Evolutionary conservation across 805 yeast genomes (phyloP).

Genomic region (Starmerella bacillaris): DNA sequence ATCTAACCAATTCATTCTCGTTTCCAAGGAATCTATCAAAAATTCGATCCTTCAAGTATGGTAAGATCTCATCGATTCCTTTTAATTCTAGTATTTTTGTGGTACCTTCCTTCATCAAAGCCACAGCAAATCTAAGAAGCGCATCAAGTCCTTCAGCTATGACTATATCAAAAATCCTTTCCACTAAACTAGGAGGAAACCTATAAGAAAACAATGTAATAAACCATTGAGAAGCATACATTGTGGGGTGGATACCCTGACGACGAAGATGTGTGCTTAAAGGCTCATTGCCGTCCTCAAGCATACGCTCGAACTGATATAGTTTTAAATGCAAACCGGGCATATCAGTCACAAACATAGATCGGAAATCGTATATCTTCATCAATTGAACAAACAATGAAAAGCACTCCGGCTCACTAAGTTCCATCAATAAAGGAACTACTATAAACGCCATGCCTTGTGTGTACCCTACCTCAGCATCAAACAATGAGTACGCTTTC

Average conservation of each 20-base stretch:
- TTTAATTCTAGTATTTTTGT: constrained; percentile 37
- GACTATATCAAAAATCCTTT: constrained; percentile 72
- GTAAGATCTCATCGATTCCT: constrained; percentile 54
- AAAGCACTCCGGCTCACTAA: constrained; percentile 72
- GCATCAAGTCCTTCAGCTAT: constrained; percentile 86
- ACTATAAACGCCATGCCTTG: constrained; percentile 95
- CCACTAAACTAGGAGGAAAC: constrained; percentile 75
- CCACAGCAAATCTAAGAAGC: constrained; percentile 64
- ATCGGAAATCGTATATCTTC: constrained; percentile 68
- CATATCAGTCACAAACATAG: constrained; percentile 73
- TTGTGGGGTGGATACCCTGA: constrained; percentile 77
- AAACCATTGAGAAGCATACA: constrained; percentile 98
- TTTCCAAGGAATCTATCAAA: constrained; percentile 49
- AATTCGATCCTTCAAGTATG: constrained; percentile 59
- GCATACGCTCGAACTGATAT: constrained; percentile 75
- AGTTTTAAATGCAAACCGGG: constrained; percentile 72
- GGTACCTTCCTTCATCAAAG: constrained; percentile 56
- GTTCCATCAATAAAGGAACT: constrained; percentile 65
- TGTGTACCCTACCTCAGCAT: constrained; percentile 89
- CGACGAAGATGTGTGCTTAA: constrained; percentile 58
- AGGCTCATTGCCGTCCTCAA: constrained; percentile 60
- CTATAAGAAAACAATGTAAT: constrained; percentile 86
- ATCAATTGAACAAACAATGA: constrained; percentile 62
- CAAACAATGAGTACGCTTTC: constrained; percentile 69
- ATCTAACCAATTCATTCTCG: constrained; percentile 57